Evolutionary conservation across 192 early-diverging fungal genomes (phyloP).

Genomic region (Physocladia obscura): DNA sequence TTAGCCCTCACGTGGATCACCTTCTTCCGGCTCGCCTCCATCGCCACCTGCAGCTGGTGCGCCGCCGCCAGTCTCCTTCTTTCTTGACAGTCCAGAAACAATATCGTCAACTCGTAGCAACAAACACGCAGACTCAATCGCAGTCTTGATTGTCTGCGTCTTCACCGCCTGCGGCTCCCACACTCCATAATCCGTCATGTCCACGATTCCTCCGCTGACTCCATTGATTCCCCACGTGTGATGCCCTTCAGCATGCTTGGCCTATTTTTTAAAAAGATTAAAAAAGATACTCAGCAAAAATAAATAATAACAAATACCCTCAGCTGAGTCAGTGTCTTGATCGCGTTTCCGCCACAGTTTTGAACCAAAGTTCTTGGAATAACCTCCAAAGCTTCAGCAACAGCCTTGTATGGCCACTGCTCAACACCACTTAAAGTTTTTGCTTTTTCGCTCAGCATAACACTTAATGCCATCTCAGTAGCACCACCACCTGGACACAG

Average conservation of each 20-base stretch:
- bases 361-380: slow-evolving; percentile 98
- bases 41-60: background rate
- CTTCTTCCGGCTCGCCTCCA: slow-evolving; percentile 18
- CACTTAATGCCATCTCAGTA: slow-evolving; percentile 94
- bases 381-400: slow-evolving; percentile 94
- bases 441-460: slow-evolving; percentile 84
- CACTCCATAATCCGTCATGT: slow-evolving; percentile 96
- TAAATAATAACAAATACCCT: slow-evolving; percentile 40
- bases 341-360: slow-evolving; percentile 99
- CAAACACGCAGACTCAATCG: slow-evolving; percentile 79
- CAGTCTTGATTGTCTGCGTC: slow-evolving; percentile 99
- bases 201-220: slow-evolving; percentile 82
- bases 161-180: slow-evolving; percentile 99
- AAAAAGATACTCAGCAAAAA: too few relatives aligned
- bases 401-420: slow-evolving; percentile 95
- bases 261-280: slow-evolving; percentile 44
- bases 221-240: slow-evolving; percentile 96
- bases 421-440: slow-evolving; percentile 86
- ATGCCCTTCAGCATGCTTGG: slow-evolving; percentile 89
- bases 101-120: slow-evolving; percentile 87
- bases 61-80: slow-evolving; percentile 31
- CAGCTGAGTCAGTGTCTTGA: slow-evolving; percentile 90
- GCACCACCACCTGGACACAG: slow-evolving; percentile 96
- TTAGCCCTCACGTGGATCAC: slow-evolving; percentile 26
- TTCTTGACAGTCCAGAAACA: slow-evolving; percentile 82